These are phyloP conservation scores for Dipodascus geniculatus DNA, from an alignment of 805 yeast genomes.

Conservation along the genomic window DNA sequence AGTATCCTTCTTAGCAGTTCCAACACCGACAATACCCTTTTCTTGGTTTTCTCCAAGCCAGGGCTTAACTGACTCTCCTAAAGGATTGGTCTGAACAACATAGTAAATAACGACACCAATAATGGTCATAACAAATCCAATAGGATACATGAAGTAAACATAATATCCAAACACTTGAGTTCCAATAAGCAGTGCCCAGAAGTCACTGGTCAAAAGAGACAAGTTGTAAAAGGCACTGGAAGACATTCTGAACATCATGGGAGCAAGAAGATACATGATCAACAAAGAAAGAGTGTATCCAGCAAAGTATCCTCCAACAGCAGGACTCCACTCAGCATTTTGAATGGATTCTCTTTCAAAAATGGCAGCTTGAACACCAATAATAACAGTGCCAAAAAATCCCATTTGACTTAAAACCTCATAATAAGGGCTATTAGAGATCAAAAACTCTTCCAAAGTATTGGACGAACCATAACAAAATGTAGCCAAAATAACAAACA, in stretches of 20 bases:
- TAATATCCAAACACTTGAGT: constrained; percentile 32
- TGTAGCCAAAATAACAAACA: constrained; percentile 34
- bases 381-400: constrained; percentile 30
- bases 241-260: constrained; percentile 33
- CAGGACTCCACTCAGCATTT: constrained; percentile 28
- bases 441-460: constrained; percentile 33
- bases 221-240: constrained; percentile 36
- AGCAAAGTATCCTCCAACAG: constrained; percentile 33
- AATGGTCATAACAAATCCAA: constrained; percentile 33
- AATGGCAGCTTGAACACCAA: constrained; percentile 34
- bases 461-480: constrained; percentile 35
- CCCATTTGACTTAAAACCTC: constrained; percentile 35
- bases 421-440: constrained; percentile 33
- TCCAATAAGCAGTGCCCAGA: constrained; percentile 36
- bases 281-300: constrained; percentile 32
- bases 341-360: constrained; percentile 29
- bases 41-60: constrained; percentile 28
- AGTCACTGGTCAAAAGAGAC: constrained; percentile 32
- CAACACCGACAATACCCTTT: constrained; percentile 20
- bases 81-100: constrained; percentile 23
- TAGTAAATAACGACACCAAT: constrained; percentile 32
- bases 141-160: constrained; percentile 36
- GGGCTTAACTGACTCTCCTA: constrained; percentile 33
- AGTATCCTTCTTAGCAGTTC: constrained; percentile 17
- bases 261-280: constrained; percentile 31